A percentile compares a stretch with the other conserved stretches of the same genome.
These are phyloP conservation scores for Boletellus sp. DNA, from an alignment of 768 basidiomycete species.

Conservation along the genomic window DNA sequence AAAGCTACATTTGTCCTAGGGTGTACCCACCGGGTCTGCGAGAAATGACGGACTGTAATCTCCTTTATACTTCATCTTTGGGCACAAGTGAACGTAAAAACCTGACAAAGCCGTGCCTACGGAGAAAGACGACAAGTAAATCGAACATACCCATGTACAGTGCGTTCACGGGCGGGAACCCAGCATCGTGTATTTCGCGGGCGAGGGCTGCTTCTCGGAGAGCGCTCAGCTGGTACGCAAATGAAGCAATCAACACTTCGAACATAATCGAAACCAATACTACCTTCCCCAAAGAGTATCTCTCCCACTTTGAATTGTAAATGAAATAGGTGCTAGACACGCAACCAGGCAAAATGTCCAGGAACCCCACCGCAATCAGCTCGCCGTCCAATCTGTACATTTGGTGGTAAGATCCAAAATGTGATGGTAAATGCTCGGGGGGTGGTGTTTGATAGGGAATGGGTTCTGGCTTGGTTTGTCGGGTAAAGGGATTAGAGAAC, in stretches of 20 bases:
- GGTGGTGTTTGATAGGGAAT: conserved; percentile 54
- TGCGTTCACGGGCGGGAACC: conserved; percentile 55
- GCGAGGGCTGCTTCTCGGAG: conserved; percentile 76
- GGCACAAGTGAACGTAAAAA: conserved; percentile 88
- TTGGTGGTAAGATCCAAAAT: conserved; percentile 93
- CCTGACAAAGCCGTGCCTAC: conserved; percentile 43
- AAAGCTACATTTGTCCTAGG: conserved; percentile 29
- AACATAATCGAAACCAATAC: neutral
- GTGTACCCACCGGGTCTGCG: conserved; percentile 67
- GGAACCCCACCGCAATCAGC: conserved; percentile 79
- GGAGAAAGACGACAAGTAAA: conserved; percentile 20
- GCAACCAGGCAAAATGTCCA: conserved; percentile 86
- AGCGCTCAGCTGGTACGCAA: conserved; percentile 66
- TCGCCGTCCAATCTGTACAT: conserved; percentile 78
- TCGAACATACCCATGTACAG: conserved; percentile 79
- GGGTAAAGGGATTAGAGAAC: neutral
- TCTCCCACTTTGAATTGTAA: conserved; percentile 70
- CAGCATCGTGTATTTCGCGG: conserved; percentile 69
- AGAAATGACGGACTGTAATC: conserved; percentile 85
- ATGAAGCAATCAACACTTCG: neutral
- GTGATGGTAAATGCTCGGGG: conserved; percentile 58
- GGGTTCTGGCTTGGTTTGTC: conserved; percentile 43
- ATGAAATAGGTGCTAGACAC: conserved; percentile 88
- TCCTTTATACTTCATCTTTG: conserved; percentile 95
- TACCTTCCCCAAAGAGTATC: conserved; percentile 69